Percentiles rank a stretch among this genome's conserved stretches.
Conservation (phyloP, 129 eudicot species). For the Escallonia herrerae region DNA sequence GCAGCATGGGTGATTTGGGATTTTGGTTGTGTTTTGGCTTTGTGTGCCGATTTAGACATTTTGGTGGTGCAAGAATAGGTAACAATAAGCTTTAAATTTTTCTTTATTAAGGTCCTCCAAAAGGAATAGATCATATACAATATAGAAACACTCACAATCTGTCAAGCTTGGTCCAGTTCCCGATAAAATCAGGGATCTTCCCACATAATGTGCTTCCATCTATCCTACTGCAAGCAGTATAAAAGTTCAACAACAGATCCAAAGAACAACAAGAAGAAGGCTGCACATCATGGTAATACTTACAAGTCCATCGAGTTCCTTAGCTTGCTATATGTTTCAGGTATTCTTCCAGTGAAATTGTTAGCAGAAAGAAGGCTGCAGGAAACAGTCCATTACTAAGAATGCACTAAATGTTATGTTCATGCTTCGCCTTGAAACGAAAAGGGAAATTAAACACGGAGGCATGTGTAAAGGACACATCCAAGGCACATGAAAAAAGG, state of each 20-base stretch:
- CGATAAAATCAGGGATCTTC: slow-evolving; percentile 82
- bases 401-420: too few species aligned
- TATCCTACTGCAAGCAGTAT: slow-evolving; percentile 57
- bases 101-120: background rate
- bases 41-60: too few species aligned
- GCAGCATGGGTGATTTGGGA: too few species aligned
- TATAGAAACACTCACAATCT: slow-evolving; percentile 50
- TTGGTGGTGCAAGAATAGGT: background rate
- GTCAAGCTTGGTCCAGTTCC: slow-evolving; percentile 55
- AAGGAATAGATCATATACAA: background rate
- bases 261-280: too few species aligned
- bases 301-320: slow-evolving; percentile 64
- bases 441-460: too few species aligned
- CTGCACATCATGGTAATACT: slow-evolving; percentile 29
- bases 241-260: slow-evolving; percentile 9
- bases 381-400: slow-evolving; percentile 7
- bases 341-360: slow-evolving; percentile 76
- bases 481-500: too few species aligned
- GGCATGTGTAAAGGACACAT: too few species aligned
- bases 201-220: too few species aligned
- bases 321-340: slow-evolving; percentile 51
- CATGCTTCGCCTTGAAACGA: too few species aligned
- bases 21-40: too few species aligned
- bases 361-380: slow-evolving; percentile 86
- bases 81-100: background rate